phyloP scores from a whole-genome alignment of 2,329 filamentous ascomycete species.

The Talaromyces sp. region DNA sequence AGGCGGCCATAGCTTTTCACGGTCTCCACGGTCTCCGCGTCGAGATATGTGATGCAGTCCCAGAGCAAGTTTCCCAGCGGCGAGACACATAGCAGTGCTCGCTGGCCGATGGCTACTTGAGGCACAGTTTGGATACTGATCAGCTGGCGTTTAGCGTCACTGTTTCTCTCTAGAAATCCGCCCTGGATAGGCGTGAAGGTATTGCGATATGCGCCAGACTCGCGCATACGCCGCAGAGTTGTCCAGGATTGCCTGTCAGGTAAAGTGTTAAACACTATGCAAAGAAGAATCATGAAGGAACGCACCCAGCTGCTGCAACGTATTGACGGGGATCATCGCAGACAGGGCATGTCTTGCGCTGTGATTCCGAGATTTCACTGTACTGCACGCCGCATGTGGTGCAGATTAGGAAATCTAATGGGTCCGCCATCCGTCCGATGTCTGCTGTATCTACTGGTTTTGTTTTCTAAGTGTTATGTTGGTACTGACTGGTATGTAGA shows the following conservation, averaged over 20 bases:
- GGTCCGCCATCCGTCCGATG: not conserved
- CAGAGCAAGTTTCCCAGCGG: conserved; percentile 67
- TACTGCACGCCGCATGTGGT: conserved; percentile 23
- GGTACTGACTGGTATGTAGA: not conserved
- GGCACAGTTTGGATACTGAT: conserved; percentile 34
- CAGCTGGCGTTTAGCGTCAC: conserved; percentile 5
- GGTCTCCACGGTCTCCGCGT: conserved; percentile 52
- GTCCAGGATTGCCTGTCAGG: conserved; percentile 23
- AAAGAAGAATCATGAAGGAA: not conserved
- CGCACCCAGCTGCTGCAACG: conserved; percentile 21
- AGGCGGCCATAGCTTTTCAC: conserved; percentile 61
- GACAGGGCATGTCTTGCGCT: conserved; percentile 20
- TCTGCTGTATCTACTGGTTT: not conserved
- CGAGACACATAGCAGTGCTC: conserved; percentile 63
- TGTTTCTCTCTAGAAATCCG: conserved; percentile 5
- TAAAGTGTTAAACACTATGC: not conserved
- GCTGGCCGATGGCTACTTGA: conserved; percentile 68
- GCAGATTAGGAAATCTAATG: conserved; percentile 21
- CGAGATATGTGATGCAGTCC: conserved; percentile 69
- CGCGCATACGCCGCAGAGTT: conserved; percentile 20
- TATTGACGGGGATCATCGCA: conserved; percentile 28
- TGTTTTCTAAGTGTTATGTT: not conserved
- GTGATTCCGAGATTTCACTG: conserved; percentile 7
- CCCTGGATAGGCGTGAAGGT: conserved; percentile 12
- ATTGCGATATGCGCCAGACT: conserved; percentile 17